Evolutionary conservation across 2,329 filamentous ascomycete genomes (phyloP).

Genomic region (Corynespora cassiicola): DNA sequence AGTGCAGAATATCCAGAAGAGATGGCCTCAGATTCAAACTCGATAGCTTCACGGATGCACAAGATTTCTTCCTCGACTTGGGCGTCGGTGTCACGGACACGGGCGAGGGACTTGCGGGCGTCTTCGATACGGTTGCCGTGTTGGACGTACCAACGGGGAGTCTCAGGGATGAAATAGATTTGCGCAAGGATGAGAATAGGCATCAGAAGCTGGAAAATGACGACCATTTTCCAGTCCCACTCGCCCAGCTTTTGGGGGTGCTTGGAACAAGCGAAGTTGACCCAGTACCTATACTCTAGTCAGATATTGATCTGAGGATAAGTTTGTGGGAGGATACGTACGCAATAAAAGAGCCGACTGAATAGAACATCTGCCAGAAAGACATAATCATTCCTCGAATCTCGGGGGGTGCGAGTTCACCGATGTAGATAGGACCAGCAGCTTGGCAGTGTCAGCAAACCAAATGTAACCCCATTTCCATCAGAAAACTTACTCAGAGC

Average conservation of each 20-base stretch:
- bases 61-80: slow-evolving; percentile 72
- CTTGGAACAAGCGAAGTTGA: slow-evolving; percentile 68
- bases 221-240: slow-evolving; percentile 77
- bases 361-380: slow-evolving; percentile 73
- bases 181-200: slow-evolving; percentile 67
- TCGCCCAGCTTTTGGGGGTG: slow-evolving; percentile 65
- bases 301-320: too few relatives aligned
- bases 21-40: slow-evolving; percentile 75
- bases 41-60: slow-evolving; percentile 70
- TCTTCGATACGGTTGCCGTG: slow-evolving; percentile 64
- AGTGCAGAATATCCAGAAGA: slow-evolving; percentile 68
- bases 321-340: slow-evolving; percentile 14
- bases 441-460: slow-evolving; percentile 48
- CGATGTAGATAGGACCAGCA: slow-evolving; percentile 74
- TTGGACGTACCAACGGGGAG: slow-evolving; percentile 72
- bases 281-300: slow-evolving; percentile 58
- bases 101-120: slow-evolving; percentile 64
- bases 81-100: slow-evolving; percentile 68
- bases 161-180: slow-evolving; percentile 69
- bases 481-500: slow-evolving; percentile 60
- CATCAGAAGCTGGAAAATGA: slow-evolving; percentile 75
- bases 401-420: slow-evolving; percentile 68
- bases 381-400: slow-evolving; percentile 73
- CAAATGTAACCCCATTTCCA: too few relatives aligned
- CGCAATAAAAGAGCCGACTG: slow-evolving; percentile 69